These are phyloP conservation scores for Echium plantagineum DNA, from an alignment of 257 asterid species.

Conservation along the genomic window DNA sequence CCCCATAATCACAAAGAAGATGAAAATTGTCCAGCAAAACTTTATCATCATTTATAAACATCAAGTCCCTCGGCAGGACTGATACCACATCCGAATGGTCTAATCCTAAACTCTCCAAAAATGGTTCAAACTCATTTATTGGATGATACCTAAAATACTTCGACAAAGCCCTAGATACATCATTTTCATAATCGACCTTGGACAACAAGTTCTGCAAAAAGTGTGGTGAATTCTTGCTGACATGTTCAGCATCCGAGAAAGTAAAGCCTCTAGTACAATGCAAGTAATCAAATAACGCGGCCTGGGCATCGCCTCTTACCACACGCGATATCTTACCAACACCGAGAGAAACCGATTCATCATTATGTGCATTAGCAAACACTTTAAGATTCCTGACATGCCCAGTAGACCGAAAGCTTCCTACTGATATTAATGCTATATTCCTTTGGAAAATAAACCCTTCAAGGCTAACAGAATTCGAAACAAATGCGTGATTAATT, in stretches of 20 bases:
- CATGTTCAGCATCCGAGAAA: slow-evolving; percentile 72
- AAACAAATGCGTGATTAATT: slow-evolving; percentile 5
- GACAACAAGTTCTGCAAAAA: slow-evolving; percentile 39
- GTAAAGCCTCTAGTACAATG: slow-evolving; percentile 67
- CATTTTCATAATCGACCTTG: slow-evolving; percentile 42
- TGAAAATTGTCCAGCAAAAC: slow-evolving; percentile 58
- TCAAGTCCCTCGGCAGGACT: slow-evolving; percentile 51
- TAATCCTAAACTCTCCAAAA: slow-evolving; percentile 87
- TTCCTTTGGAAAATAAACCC: background rate
- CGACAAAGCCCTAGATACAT: slow-evolving; percentile 43
- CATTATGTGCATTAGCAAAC: slow-evolving; percentile 1
- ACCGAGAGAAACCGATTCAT: slow-evolving; percentile 3
- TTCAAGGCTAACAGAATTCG: slow-evolving; percentile 1
- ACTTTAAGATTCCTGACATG: background rate
- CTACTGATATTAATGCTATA: slow-evolving; percentile 2
- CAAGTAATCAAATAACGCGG: slow-evolving; percentile 75
- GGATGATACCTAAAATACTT: slow-evolving; percentile 68
- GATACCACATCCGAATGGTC: slow-evolving; percentile 30
- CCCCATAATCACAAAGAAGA: slow-evolving; percentile 56
- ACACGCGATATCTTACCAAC: slow-evolving; percentile 14
- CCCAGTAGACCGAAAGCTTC: slow-evolving; percentile 6
- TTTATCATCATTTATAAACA: slow-evolving; percentile 52
- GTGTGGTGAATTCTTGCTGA: slow-evolving; percentile 74
- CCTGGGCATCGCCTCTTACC: slow-evolving; percentile 53
- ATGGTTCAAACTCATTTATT: slow-evolving; percentile 87